Percentiles rank a stretch among this genome's conserved stretches.
Conservation (phyloP, 164 flowering plant species). For the Berberis thunbergii region DNA sequence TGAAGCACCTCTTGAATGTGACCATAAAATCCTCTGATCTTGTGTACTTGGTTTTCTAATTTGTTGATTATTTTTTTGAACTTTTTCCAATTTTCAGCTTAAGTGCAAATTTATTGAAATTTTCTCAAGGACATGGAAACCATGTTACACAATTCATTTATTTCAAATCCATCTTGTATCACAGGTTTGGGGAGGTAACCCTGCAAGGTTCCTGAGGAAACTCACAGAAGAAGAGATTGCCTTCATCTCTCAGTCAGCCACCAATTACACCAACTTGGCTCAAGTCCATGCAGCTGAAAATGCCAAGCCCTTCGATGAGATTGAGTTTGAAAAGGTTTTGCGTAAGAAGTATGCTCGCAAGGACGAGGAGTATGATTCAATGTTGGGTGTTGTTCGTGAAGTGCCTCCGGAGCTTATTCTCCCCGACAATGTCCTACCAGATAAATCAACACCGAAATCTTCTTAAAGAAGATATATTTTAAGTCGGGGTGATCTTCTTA, state of each 20-base stretch:
- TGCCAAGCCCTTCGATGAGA: constrained; percentile 75
- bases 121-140: not conserved
- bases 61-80: not conserved
- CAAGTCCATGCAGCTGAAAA: constrained; percentile 91
- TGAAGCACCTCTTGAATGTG: no score
- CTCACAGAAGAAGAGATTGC: constrained; percentile 83
- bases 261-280: constrained; percentile 78
- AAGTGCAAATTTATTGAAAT: not conserved
- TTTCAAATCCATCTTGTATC: not conserved
- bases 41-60: no score
- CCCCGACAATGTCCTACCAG: constrained; percentile 58
- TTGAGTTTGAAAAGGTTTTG: constrained; percentile 79
- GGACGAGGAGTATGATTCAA: constrained; percentile 87
- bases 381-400: constrained; percentile 75
- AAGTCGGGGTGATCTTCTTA: constrained; percentile 6
- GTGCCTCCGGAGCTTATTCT: constrained; percentile 68
- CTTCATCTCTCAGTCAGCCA: constrained; percentile 78
- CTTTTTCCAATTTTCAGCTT: not conserved
- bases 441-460: constrained; percentile 36
- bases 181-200: constrained; percentile 98
- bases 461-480: constrained; percentile 13
- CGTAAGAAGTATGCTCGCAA: constrained; percentile 81
- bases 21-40: no score
- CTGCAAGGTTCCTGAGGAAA: constrained; percentile 85
- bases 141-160: not conserved